phyloP scores from a whole-genome alignment of 805 yeast species.

The Wickerhamiella sorbophila region DNA sequence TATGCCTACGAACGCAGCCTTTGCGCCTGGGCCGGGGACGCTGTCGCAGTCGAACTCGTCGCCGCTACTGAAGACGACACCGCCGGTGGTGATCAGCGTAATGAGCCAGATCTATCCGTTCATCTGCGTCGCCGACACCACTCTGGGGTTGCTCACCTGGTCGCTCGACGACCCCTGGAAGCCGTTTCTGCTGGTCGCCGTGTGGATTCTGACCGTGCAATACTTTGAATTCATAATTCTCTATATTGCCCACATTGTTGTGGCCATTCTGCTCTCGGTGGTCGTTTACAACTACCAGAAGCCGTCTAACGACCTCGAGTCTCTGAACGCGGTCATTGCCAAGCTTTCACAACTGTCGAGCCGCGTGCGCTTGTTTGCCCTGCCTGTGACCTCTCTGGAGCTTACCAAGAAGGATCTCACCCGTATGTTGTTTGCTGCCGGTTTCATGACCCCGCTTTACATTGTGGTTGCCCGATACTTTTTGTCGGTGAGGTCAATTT shows the following conservation, averaged over 20 bases:
- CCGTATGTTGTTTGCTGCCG: conserved; percentile 67
- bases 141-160: conserved; percentile 74
- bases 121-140: conserved; percentile 53
- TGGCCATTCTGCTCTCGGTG: conserved; percentile 43
- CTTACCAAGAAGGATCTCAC: conserved; percentile 66
- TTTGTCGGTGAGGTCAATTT: conserved; percentile 52
- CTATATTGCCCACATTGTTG: conserved; percentile 70
- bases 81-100: conserved; percentile 78
- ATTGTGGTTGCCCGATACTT: conserved; percentile 52
- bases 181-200: conserved; percentile 44
- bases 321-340: conserved; percentile 74
- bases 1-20: conserved; percentile 25
- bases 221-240: conserved; percentile 65
- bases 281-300: conserved; percentile 34
- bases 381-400: conserved; percentile 63
- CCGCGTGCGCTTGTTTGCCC: conserved; percentile 59
- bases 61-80: conserved; percentile 76
- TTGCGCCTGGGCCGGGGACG: conserved; percentile 25
- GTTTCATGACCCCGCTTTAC: conserved; percentile 76
- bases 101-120: conserved; percentile 76
- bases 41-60: conserved; percentile 40
- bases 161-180: conserved; percentile 73
- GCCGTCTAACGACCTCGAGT: conserved; percentile 64
- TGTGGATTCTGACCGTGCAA: conserved; percentile 44
- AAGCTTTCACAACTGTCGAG: conserved; percentile 59